phyloP scores from a whole-genome alignment of 352 stramenopile species.

The Phytopythium sindhum region DNA sequence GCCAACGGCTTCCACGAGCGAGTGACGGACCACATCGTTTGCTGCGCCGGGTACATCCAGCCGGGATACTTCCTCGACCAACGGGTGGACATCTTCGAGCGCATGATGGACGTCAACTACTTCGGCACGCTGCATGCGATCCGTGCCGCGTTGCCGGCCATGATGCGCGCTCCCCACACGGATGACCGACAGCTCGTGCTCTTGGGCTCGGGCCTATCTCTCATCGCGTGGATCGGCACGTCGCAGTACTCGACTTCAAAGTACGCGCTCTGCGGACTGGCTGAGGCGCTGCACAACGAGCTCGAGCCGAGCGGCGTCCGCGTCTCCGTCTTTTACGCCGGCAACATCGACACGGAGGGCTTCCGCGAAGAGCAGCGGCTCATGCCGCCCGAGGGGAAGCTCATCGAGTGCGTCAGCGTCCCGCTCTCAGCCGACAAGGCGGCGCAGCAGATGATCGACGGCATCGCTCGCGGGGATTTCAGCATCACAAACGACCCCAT shows the following conservation, averaged over 20 bases:
- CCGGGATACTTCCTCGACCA: slow-evolving; percentile 61
- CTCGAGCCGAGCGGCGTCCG: slow-evolving; percentile 33
- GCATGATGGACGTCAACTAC: slow-evolving; percentile 62
- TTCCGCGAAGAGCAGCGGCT: slow-evolving; percentile 31
- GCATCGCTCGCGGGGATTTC: slow-evolving; percentile 38
- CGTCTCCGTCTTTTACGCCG: slow-evolving; percentile 39
- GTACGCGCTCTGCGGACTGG: slow-evolving; percentile 54
- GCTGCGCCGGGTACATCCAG: slow-evolving; percentile 34
- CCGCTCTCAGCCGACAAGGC: slow-evolving; percentile 23
- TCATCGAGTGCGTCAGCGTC: slow-evolving; percentile 34
- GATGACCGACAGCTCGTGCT: slow-evolving; percentile 35
- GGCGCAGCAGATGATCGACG: slow-evolving; percentile 32
- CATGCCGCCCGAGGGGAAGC: slow-evolving; percentile 35
- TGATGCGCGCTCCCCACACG: slow-evolving; percentile 18
- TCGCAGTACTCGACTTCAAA: slow-evolving; percentile 40
- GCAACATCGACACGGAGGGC: slow-evolving; percentile 47
- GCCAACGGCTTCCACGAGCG: slow-evolving; percentile 45
- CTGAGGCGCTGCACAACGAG: slow-evolving; percentile 51
- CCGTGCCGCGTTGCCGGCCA: slow-evolving; percentile 40
- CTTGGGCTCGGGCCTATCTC: slow-evolving; percentile 39
- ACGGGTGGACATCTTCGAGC: slow-evolving; percentile 26
- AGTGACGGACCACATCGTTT: slow-evolving; percentile 45
- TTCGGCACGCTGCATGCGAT: slow-evolving; percentile 46
- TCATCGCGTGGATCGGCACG: slow-evolving; percentile 47
- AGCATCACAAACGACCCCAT: slow-evolving; percentile 49